These are phyloP conservation scores for Boletus huronensis DNA, from an alignment of 768 basidiomycete genomes.

Conservation along the genomic window DNA sequence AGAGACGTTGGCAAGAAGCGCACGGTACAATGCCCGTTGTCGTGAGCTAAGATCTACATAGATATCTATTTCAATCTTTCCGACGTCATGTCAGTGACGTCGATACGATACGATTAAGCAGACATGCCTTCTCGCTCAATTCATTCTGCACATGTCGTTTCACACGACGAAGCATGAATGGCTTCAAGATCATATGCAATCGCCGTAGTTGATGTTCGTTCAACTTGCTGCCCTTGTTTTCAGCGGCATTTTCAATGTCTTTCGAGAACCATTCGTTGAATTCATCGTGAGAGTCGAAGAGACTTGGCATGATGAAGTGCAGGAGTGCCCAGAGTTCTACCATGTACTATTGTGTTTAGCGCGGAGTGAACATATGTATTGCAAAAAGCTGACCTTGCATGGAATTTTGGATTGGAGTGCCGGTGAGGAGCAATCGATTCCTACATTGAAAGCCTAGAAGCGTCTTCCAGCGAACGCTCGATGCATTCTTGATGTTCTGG, in stretches of 20 bases:
- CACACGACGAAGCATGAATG: conserved; percentile 96
- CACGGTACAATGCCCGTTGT: conserved; percentile 87
- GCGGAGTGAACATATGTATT: background rate
- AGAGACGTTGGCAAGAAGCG: conserved; percentile 88
- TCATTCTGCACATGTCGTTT: conserved; percentile 99
- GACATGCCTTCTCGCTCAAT: conserved; percentile 88
- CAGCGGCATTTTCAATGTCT: conserved; percentile 93
- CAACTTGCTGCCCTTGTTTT: conserved; percentile 86
- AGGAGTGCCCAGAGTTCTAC: conserved; percentile 95
- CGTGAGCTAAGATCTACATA: conserved; percentile 92
- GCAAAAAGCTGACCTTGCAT: conserved; percentile 78
- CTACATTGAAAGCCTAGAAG: conserved; percentile 93
- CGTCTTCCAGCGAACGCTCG: conserved; percentile 96
- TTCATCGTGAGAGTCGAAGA: conserved; percentile 99
- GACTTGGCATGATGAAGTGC: conserved; percentile 99
- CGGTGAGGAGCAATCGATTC: conserved; percentile 91
- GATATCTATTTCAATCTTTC: conserved; percentile 92
- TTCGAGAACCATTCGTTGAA: conserved; percentile 99
- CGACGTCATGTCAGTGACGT: conserved; percentile 78
- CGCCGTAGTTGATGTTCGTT: conserved; percentile 94
- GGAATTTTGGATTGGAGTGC: conserved; percentile 98
- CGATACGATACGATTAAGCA: conserved; percentile 46
- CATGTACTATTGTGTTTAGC: conserved; percentile 3
- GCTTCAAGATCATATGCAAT: conserved; percentile 97
- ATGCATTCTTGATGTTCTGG: conserved; percentile 98